Conservation (phyloP, 1,139 yeast species). For the Sugiyamaella xylanicola region DNA sequence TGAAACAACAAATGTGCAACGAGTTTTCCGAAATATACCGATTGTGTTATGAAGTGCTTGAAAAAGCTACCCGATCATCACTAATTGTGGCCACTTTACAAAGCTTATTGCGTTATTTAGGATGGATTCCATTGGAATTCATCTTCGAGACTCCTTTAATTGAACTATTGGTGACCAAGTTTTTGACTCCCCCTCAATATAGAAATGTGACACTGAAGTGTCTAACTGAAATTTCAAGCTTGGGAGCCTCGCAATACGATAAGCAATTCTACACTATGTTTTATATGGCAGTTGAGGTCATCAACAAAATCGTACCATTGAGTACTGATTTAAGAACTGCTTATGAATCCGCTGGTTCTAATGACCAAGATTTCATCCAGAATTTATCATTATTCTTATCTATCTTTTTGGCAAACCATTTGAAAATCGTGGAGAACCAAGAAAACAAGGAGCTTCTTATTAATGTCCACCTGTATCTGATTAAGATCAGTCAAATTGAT, state of each 20-base stretch:
- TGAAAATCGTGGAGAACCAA: constrained; percentile 68
- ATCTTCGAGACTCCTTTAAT: constrained; percentile 85
- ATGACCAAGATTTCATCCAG: constrained; percentile 92
- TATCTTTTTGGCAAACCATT: constrained; percentile 78
- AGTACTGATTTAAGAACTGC: constrained; percentile 71
- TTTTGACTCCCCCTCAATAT: constrained; percentile 76
- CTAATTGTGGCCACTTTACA: constrained; percentile 82
- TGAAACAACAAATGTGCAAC: constrained; percentile 80
- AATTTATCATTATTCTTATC: constrained; percentile 93
- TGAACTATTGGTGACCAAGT: constrained; percentile 69
- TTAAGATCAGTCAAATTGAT: constrained; percentile 85
- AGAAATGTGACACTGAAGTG: constrained; percentile 87
- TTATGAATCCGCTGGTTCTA: constrained; percentile 73
- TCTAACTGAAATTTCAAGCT: constrained; percentile 74
- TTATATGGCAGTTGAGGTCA: constrained; percentile 70
- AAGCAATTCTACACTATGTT: constrained; percentile 71
- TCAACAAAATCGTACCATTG: constrained; percentile 71
- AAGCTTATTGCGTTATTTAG: constrained; percentile 80
- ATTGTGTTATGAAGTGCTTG: constrained; percentile 89
- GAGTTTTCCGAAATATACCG: constrained; percentile 94
- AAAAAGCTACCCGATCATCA: constrained; percentile 80
- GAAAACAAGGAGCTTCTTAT: constrained; percentile 63
- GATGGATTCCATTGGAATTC: constrained; percentile 91
- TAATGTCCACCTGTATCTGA: constrained; percentile 75
- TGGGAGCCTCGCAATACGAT: constrained; percentile 65